Evolutionary conservation across 345 rosid genomes (phyloP).

Genomic region (Jatropha curcas): DNA sequence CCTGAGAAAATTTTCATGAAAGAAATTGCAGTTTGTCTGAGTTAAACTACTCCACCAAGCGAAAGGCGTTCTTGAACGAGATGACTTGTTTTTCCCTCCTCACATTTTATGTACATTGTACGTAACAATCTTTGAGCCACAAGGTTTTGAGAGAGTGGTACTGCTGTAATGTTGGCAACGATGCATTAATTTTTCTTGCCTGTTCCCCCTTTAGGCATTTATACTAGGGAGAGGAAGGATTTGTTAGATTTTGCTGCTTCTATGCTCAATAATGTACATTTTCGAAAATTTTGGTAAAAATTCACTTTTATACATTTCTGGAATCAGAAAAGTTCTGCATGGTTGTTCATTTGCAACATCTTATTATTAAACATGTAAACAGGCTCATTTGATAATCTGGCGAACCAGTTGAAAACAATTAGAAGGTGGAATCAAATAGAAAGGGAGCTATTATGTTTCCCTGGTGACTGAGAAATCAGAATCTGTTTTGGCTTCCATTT

Average conservation of each 20-base stretch:
- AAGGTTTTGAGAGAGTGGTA: not conserved
- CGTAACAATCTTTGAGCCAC: not conserved
- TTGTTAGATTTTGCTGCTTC: not conserved
- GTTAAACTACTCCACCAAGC: not conserved
- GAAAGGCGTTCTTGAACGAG: not conserved
- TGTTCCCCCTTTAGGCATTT: not conserved
- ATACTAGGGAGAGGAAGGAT: not conserved
- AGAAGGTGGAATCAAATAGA: too few relatives aligned
- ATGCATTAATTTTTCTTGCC: not conserved
- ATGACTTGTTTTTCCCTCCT: not conserved
- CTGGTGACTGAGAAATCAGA: conserved; percentile 8
- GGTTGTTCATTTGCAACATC: not conserved
- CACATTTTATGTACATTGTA: not conserved
- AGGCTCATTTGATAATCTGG: not conserved
- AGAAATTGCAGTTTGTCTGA: not conserved
- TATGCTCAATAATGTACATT: conserved; percentile 1
- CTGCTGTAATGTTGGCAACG: not conserved
- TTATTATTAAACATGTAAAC: not conserved
- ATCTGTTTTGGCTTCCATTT: conserved; percentile 14
- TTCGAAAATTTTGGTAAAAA: not conserved
- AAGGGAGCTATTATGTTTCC: not conserved
- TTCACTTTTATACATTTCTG: not conserved
- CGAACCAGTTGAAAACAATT: too few relatives aligned
- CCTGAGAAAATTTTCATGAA: not conserved
- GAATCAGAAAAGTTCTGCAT: not conserved